These are phyloP conservation scores for Fusarium sp. DNA, from an alignment of 2,329 filamentous ascomycete genomes.

Conservation along the genomic window DNA sequence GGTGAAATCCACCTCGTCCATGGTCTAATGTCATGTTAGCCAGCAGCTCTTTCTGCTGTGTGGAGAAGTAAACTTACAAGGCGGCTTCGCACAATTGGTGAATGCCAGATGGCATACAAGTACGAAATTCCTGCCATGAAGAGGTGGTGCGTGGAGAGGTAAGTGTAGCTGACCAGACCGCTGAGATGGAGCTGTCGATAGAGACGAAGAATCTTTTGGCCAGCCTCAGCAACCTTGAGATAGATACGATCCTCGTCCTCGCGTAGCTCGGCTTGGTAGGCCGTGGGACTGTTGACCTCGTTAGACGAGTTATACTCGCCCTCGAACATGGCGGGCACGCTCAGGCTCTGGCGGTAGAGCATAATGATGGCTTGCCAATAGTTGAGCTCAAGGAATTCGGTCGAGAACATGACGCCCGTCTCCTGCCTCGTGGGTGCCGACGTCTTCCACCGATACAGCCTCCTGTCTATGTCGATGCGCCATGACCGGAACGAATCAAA, in stretches of 20 bases:
- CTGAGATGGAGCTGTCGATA: conserved; percentile 91
- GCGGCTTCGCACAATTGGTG: conserved; percentile 84
- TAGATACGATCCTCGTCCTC: conserved; percentile 94
- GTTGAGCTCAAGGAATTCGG: conserved; percentile 92
- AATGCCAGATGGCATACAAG: conserved; percentile 97
- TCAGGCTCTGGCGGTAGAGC: conserved; percentile 91
- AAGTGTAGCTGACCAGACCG: conserved; percentile 94
- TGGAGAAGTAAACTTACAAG: conserved; percentile 70
- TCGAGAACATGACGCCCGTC: conserved; percentile 89
- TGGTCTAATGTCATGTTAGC: conserved; percentile 63
- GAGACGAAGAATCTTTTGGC: conserved; percentile 89
- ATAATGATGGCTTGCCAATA: conserved; percentile 98
- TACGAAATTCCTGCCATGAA: conserved; percentile 99
- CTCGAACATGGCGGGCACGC: conserved; percentile 86
- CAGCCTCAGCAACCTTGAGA: conserved; percentile 93
- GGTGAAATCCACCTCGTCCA: conserved; percentile 98
- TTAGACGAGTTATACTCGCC: conserved; percentile 77
- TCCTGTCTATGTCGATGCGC: conserved; percentile 86
- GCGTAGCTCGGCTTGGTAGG: conserved; percentile 72
- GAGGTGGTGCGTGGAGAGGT: conserved; percentile 92
- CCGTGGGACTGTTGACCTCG: conserved; percentile 72
- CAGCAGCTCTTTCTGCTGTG: neutral
- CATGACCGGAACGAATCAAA: conserved; percentile 90
- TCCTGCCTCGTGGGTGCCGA: conserved; percentile 81
- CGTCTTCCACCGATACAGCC: conserved; percentile 88